Conservation (phyloP, 2,329 filamentous ascomycete species). For the Aspergillus brasiliensis region DNA sequence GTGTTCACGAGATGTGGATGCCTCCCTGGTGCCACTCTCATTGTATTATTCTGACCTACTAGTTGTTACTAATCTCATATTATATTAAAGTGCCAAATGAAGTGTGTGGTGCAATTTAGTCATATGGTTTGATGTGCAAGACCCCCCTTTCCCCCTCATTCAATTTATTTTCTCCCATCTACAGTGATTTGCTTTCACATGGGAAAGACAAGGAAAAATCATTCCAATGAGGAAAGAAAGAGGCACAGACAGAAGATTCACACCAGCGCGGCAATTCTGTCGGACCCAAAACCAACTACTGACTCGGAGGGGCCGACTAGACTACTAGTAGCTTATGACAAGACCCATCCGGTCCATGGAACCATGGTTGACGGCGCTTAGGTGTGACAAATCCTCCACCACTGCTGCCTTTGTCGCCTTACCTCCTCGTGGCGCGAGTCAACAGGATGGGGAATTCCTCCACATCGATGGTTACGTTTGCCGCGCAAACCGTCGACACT, state of each 20-base stretch:
- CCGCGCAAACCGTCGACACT: neutral
- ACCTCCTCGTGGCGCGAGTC: neutral
- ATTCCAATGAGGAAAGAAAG: no score
- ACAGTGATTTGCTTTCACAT: no score
- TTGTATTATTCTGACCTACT: neutral
- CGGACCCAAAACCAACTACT: no score
- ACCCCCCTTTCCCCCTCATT: neutral
- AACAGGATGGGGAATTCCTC: neutral
- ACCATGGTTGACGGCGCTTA: conserved; percentile 1
- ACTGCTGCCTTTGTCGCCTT: neutral
- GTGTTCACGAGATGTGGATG: neutral
- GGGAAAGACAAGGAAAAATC: no score
- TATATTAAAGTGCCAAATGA: no score
- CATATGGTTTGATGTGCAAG: neutral
- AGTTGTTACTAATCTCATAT: neutral
- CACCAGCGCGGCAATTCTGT: no score
- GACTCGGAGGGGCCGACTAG: neutral
- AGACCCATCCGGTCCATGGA: neutral
- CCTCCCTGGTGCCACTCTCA: neutral
- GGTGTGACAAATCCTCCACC: conserved; percentile 1
- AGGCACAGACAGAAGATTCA: no score
- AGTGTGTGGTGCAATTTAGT: neutral
- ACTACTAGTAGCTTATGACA: neutral
- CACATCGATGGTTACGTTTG: neutral
- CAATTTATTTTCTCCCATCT: no score